These are phyloP conservation scores for Aspergillus pseudotamarii DNA, from an alignment of 2,329 filamentous ascomycete genomes.

Conservation along the genomic window DNA sequence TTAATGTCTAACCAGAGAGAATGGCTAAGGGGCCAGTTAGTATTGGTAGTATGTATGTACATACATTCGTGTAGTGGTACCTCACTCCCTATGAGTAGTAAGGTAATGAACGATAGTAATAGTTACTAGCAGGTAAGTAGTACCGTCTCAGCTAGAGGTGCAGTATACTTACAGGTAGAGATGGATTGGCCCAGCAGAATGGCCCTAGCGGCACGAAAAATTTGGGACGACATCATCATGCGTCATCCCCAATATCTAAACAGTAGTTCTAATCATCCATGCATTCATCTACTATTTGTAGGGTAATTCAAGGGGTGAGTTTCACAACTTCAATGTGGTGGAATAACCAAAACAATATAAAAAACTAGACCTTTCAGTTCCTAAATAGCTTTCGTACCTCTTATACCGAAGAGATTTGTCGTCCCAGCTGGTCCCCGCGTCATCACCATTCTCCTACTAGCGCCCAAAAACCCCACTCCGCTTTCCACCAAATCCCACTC, in stretches of 20 bases:
- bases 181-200: not conserved
- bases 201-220: not conserved
- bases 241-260: not conserved
- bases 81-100: not conserved
- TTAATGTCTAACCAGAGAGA: too few species aligned
- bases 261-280: not conserved
- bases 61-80: not conserved
- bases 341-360: not conserved
- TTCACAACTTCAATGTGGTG: not conserved
- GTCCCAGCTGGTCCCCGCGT: not conserved
- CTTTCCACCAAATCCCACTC: not conserved
- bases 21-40: not conserved
- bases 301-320: not conserved
- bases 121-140: too few species aligned
- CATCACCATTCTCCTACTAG: not conserved
- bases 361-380: not conserved
- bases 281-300: too few species aligned
- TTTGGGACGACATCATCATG: not conserved
- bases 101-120: too few species aligned
- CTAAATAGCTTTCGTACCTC: not conserved
- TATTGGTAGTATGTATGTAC: not conserved
- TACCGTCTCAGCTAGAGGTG: too few species aligned
- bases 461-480: not conserved
- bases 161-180: too few species aligned
- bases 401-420: not conserved